Evolutionary conservation across 2,329 filamentous ascomycete genomes (phyloP), one percentile per base, ranked within the genome.

Genomic region (Ploettnerulaceae sp.): DNA sequence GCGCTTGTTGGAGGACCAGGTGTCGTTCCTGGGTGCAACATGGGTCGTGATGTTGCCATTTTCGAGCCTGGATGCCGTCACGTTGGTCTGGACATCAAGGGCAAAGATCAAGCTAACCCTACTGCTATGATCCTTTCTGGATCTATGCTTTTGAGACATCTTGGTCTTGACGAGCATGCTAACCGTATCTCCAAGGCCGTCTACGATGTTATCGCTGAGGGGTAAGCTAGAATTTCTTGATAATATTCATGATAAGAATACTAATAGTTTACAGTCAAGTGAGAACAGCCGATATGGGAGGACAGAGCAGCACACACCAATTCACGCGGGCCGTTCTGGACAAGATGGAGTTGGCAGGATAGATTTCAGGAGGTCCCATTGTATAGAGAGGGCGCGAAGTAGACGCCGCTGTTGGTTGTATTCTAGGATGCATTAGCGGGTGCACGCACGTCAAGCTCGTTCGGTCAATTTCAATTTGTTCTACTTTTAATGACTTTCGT

Each of bases 11-110:
- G 93, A 67, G 93, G 93, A 43, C 91, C 93, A 45, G 93, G 93
- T 71, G 88, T 98, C 59, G 93, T 98, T 34, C 93, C 93, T 51
- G 93, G 93, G 64, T 96, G 90, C 82, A 98, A 97, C 80, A 98
- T 98, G 90, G 93, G 93, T 66, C 88, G 93, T 59, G 90, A 98
- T 59, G 89, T 97, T 47, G 93, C 93, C 61, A 89, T 98, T 59
- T 98, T 98, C 71, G 93, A 98, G 80, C 93, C 93, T 52, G 93
- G 93, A 57, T 98, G 93, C 84, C 86, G 93, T 73, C 93, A 98
- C 79, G 93, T 98, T 67, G 93, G 93, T 72, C 85, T 98, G 39
- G 93, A 98, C 70, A 98, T 98, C 75, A 90, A 97, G 83, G 93
- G 93, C 76, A 96, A 96, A 79, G 90, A 96, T 72, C 89, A 97